A percentile compares a stretch with the other conserved stretches of the same genome.
Conservation (phyloP, 768 basidiomycete genomes). For the Infundibulicybe gibba region DNA sequence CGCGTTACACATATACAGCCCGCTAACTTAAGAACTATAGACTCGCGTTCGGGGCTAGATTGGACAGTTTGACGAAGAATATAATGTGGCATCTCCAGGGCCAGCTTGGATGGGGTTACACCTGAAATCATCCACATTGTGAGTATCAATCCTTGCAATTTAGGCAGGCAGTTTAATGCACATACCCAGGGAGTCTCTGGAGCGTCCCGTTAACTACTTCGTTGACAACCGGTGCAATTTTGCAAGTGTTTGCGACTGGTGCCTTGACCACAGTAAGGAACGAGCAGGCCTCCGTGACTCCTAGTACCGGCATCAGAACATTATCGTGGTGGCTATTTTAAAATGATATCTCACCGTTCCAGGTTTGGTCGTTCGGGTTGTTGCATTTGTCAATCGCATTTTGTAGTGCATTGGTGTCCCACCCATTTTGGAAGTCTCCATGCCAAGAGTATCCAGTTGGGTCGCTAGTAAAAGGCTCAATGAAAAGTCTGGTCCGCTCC, state of each 20-base stretch:
- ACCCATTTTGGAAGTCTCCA: conserved; percentile 47
- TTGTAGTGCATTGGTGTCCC: conserved; percentile 43
- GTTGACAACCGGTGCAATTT: conserved; percentile 24
- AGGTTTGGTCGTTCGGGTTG: conserved; percentile 32
- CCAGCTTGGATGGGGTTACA: conserved; percentile 38
- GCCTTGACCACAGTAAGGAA: conserved; percentile 30
- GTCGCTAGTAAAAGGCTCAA: conserved; percentile 29
- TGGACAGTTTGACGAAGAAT: conserved; percentile 23
- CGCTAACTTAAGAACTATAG: no score
- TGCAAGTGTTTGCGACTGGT: conserved; percentile 24
- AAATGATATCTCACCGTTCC: conserved; percentile 11
- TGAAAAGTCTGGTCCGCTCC: no score
- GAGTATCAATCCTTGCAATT: not conserved
- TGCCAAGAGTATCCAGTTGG: conserved; percentile 48
- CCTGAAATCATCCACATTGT: conserved; percentile 12
- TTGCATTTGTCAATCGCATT: conserved; percentile 44
- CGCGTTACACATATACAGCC: no score
- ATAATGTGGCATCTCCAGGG: conserved; percentile 32
- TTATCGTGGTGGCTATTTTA: no score
- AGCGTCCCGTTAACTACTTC: conserved; percentile 19
- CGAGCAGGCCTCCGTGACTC: conserved; percentile 34
- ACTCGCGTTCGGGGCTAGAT: not conserved
- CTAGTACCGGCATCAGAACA: conserved; percentile 8
- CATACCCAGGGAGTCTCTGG: conserved; percentile 25
- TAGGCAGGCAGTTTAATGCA: not conserved